A percentile compares a stretch with the other conserved stretches of the same genome.
phyloP scores from a whole-genome alignment of 768 basidiomycete genomes.

The Leucogyrophana mollusca region DNA sequence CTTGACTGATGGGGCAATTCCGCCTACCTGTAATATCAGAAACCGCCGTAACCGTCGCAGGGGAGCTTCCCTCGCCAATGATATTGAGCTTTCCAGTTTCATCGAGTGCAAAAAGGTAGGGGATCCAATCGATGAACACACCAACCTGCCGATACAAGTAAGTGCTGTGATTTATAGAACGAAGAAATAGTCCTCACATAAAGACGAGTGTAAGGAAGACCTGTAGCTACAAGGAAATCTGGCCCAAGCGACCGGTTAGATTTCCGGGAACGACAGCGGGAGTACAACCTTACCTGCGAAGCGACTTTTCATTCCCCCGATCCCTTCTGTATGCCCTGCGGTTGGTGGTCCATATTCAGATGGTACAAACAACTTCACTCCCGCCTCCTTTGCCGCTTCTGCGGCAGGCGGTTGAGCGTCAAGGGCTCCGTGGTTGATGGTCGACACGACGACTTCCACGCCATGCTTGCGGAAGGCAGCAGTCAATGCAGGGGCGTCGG shows the following conservation, averaged over 20 bases:
- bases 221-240: not conserved
- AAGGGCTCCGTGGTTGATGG: slow-evolving; percentile 12
- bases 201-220: not conserved
- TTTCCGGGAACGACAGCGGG: too few species aligned
- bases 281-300: slow-evolving; percentile 3
- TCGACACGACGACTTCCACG: slow-evolving; percentile 23
- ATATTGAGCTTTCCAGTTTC: slow-evolving; percentile 17
- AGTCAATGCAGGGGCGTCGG: slow-evolving; percentile 12
- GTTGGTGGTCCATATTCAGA: slow-evolving; percentile 26
- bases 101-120: slow-evolving; percentile 11
- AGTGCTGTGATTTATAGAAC: too few species aligned
- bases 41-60: slow-evolving; percentile 18
- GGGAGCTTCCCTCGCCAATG: slow-evolving; percentile 21
- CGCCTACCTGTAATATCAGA: slow-evolving; percentile 23
- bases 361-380: slow-evolving; percentile 26
- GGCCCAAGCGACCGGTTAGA: too few species aligned
- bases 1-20: too few species aligned
- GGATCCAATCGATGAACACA: slow-evolving; percentile 13
- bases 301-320: slow-evolving; percentile 11
- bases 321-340: slow-evolving; percentile 13
- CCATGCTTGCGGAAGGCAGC: slow-evolving; percentile 15
- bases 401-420: slow-evolving; percentile 12
- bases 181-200: not conserved
- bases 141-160: slow-evolving; percentile 16
- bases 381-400: slow-evolving; percentile 25